phyloP scores from a whole-genome alignment of 345 rosid genomes.

The Murraya koenigii region DNA sequence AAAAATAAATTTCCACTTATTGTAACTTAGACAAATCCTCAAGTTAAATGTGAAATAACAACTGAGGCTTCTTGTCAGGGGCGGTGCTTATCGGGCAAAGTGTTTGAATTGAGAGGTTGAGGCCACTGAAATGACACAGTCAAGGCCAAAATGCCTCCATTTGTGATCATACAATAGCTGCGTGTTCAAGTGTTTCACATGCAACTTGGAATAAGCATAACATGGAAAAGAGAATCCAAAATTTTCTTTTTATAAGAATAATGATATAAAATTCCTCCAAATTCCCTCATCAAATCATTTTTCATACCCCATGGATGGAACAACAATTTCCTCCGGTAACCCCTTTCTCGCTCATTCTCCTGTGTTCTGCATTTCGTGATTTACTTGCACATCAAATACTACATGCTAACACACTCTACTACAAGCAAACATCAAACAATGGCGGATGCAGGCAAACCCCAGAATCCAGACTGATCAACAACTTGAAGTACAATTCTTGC shows the following conservation, averaged over 20 bases:
- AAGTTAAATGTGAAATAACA: background rate
- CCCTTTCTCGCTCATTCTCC: background rate
- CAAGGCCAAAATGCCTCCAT: background rate
- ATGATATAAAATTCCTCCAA: background rate
- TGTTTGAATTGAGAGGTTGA: background rate
- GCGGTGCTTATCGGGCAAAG: background rate
- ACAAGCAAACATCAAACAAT: conserved; percentile 7
- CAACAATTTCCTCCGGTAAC: background rate
- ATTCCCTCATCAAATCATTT: background rate
- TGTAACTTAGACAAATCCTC: too few relatives aligned
- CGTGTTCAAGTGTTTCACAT: background rate
- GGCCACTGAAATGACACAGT: too few relatives aligned
- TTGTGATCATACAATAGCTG: background rate
- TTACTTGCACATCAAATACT: conserved; percentile 2
- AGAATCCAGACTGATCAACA: conserved; percentile 10
- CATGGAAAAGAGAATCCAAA: background rate
- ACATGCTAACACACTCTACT: background rate
- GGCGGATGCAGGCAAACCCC: conserved; percentile 16
- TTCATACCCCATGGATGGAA: background rate
- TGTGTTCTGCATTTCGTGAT: conserved; percentile 2
- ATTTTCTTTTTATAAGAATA: conserved; percentile 11
- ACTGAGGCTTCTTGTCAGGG: background rate
- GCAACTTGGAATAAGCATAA: background rate
- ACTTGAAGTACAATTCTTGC: background rate
- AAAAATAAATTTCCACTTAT: too few relatives aligned